Conservation (phyloP, 495 filamentous ascomycete species). For the Talaromyces trachyspermus region DNA sequence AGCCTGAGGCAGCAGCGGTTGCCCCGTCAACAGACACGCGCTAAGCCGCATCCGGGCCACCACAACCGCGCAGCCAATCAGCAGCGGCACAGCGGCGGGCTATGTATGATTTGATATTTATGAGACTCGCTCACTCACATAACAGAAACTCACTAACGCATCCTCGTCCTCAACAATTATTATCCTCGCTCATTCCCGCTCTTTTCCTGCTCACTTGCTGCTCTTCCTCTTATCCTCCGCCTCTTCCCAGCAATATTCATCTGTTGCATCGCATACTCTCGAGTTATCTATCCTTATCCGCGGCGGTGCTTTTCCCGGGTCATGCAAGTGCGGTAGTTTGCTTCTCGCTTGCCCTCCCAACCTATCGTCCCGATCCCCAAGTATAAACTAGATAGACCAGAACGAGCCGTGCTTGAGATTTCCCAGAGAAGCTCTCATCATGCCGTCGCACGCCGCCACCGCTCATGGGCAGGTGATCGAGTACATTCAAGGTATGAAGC, state of each 20-base stretch:
- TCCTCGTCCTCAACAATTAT: constrained; percentile 16
- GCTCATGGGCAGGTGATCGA: constrained; percentile 68
- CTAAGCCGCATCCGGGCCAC: constrained; percentile 27
- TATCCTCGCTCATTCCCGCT: constrained; percentile 14
- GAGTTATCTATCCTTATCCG: neutral
- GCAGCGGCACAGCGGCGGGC: neutral
- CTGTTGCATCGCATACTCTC: constrained; percentile 6
- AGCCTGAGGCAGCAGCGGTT: constrained; percentile 22
- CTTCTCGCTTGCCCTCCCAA: neutral
- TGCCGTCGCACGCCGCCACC: constrained; percentile 31
- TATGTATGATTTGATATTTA: constrained; percentile 33
- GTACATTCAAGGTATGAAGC: constrained; percentile 62
- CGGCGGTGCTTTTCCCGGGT: neutral
- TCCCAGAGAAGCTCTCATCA: no score
- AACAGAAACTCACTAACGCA: constrained; percentile 17
- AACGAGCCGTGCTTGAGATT: neutral
- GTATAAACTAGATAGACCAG: neutral
- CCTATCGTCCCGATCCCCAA: neutral
- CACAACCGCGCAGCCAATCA: constrained; percentile 38
- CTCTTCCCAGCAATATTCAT: neutral
- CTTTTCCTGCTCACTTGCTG: constrained; percentile 17
- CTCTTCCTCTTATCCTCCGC: constrained; percentile 9
- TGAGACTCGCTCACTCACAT: constrained; percentile 23
- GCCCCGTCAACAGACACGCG: constrained; percentile 31
- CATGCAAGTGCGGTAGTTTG: neutral